A percentile compares a stretch with the other conserved stretches of the same genome.
Evolutionary conservation across 2,329 filamentous ascomycete genomes (phyloP).

Genomic region (Graphilbum ipis-grandicollis): DNA sequence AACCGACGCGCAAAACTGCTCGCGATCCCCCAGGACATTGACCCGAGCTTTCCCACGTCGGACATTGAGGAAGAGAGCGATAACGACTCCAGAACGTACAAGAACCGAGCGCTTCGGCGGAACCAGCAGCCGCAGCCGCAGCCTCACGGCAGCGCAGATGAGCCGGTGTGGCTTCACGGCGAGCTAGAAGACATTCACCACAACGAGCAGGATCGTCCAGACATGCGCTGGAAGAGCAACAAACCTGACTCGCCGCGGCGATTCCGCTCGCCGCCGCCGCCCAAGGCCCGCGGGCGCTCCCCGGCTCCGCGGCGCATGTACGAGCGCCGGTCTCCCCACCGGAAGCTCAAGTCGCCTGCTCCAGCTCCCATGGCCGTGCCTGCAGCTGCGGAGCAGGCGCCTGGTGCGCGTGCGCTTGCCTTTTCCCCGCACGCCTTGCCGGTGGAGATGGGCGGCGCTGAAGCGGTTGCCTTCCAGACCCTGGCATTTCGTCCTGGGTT

Average conservation of each 20-base stretch:
- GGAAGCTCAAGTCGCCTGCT: conserved; percentile 49
- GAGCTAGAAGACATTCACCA: conserved; percentile 50
- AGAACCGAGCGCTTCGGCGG: conserved; percentile 1
- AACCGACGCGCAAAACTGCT: conserved; percentile 68
- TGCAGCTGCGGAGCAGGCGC: neutral
- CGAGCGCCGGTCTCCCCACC: conserved; percentile 52
- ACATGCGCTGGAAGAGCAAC: conserved; percentile 33
- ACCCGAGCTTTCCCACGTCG: conserved; percentile 90
- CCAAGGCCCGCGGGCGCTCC: conserved; percentile 33
- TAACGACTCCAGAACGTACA: conserved; percentile 31
- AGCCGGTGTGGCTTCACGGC: conserved; percentile 52
- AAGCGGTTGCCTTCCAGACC: conserved; percentile 23
- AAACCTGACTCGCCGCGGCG: conserved; percentile 41
- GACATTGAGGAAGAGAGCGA: conserved; percentile 79
- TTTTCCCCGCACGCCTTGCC: conserved; percentile 31
- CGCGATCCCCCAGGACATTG: conserved; percentile 84
- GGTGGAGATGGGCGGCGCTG: conserved; percentile 17
- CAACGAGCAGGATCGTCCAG: conserved; percentile 34
- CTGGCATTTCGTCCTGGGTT: conserved; percentile 44
- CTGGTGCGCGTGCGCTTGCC: conserved; percentile 7
- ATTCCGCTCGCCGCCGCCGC: conserved; percentile 36
- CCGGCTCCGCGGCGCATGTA: conserved; percentile 43
- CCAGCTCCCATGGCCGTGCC: conserved; percentile 19
- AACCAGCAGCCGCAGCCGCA: conserved; percentile 22
- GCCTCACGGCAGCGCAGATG: conserved; percentile 43